Conservation (phyloP, 768 basidiomycete genomes). For the Boletus sp. region DNA sequence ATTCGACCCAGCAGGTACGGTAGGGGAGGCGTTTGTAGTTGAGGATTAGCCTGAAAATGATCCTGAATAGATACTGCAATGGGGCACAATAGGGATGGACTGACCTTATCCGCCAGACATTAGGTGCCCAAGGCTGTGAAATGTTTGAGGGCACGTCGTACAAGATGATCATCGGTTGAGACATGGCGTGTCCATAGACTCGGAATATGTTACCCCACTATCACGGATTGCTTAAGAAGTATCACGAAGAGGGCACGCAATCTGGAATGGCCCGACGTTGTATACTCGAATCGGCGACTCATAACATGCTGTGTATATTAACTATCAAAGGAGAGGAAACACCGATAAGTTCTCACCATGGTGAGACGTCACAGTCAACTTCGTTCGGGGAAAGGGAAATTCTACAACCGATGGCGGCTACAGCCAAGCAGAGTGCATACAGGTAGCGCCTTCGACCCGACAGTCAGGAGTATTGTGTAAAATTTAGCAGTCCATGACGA, state of each 20-base stretch:
- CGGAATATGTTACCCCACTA: background rate
- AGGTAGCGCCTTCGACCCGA: background rate
- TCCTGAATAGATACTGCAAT: background rate
- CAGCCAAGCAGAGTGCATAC: background rate
- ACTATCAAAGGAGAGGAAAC: conserved; percentile 9
- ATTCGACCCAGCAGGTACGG: conserved; percentile 68
- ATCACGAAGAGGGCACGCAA: background rate
- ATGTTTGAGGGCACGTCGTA: conserved; percentile 65
- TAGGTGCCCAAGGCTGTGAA: conserved; percentile 74
- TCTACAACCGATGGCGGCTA: conserved; percentile 8
- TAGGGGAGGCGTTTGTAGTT: conserved; percentile 75
- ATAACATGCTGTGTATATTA: conserved; percentile 12
- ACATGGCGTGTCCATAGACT: conserved; percentile 27
- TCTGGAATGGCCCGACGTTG: background rate
- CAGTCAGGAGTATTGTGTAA: background rate
- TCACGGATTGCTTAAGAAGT: conserved; percentile 13
- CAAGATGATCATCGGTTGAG: conserved; percentile 55
- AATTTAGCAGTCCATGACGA: conserved; percentile 1
- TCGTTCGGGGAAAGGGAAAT: background rate
- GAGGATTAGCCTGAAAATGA: conserved; percentile 56
- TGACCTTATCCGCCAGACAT: conserved; percentile 70
- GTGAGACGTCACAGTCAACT: background rate
- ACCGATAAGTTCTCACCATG: conserved; percentile 13
- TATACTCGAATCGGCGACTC: background rate
- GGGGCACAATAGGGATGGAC: conserved; percentile 3